These are phyloP conservation scores for Saccharomycopsis microspora DNA, from an alignment of 805 yeast species.

Conservation along the genomic window DNA sequence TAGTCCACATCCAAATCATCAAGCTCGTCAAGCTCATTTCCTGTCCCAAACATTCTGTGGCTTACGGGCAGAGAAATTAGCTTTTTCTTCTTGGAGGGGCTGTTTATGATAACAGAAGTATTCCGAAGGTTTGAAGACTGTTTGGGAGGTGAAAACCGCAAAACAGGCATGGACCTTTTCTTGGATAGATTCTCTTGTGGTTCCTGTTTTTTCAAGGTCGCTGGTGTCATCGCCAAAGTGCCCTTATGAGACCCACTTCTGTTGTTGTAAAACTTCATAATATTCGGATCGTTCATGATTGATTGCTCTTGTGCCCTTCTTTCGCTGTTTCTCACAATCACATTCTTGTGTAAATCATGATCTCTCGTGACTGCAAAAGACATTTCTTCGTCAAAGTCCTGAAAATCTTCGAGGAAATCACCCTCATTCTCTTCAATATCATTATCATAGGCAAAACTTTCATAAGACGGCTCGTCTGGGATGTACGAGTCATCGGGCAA, in stretches of 20 bases:
- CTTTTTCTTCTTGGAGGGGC: conserved; percentile 1
- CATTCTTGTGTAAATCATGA: conserved; percentile 4
- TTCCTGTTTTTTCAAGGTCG: not conserved
- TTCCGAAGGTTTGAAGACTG: conserved; percentile 2
- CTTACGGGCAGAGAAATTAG: conserved; percentile 4
- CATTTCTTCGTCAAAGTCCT: conserved; percentile 10
- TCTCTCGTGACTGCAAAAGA: conserved; percentile 5
- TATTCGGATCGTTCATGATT: not conserved
- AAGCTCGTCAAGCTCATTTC: conserved; percentile 11
- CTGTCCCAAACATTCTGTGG: conserved; percentile 4
- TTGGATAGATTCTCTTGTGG: not conserved
- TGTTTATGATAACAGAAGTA: not conserved
- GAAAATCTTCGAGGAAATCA: conserved; percentile 14
- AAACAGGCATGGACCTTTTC: conserved; percentile 12
- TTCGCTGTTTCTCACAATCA: conserved; percentile 1
- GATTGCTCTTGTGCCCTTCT: not conserved
- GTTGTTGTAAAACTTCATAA: not conserved
- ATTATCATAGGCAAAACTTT: not conserved
- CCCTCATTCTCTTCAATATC: conserved; percentile 1
- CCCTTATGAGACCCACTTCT: not conserved
- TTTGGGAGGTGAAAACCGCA: conserved; percentile 1
- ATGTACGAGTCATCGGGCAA: conserved; percentile 14
- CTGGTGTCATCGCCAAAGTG: not conserved
- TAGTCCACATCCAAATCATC: conserved; percentile 13
- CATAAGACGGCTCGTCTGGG: not conserved